Base-by-base conservation (phyloP, 768 basidiomycete species). In the Mycena chlorophos region DNA sequence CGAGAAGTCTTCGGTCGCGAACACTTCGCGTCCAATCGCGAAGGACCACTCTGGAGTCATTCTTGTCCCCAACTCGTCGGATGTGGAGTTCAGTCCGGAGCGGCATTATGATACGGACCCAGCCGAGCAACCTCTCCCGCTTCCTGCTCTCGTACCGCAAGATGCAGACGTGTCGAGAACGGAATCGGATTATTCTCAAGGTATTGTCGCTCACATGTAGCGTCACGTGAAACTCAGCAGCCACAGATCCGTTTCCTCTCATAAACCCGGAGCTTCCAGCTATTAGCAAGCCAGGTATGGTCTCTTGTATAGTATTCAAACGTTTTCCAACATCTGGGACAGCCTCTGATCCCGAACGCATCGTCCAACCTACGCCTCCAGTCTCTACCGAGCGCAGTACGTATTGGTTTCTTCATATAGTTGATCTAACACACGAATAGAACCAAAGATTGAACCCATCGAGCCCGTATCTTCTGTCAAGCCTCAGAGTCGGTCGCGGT, bases 11-110 rank as follows among this genome's bases (percentile, higher is more conserved):
- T 28, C 54, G 17, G 26, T 34, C 17, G 34, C 27, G 37, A 52
- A 40, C 31, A 34, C 23, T 20, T 27, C 56, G 1, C 23, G 51
- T 50, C 40, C 49, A 6, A 16, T 28, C n/a, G n/a, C 55, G 16
- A 29, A 23, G 23, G 17, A 25, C 20, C n/a, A n/a, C n/a, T 30
- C 45, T 55, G 45, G 23, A n/a, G 49, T 22, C 27, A 40, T 62
- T 29, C 38, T 58, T 4, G 37, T 62, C n/a, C 56, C 60, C 22
- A 51, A 27, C 42, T 58, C 60, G 5, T 62, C 60, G 23, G 56
- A 62, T 31, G 39, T 40, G 12, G 60, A 57, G 27, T 20, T 25
- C 8, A 46, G 45, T 19, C 39, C 19, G 37, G 55, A 56, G 23
- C 28, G 25, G 37, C 37, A 20, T 39, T 51, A 46, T 28, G 42